Evolutionary conservation across 805 yeast genomes (phyloP), one percentile per base, ranked within the genome.

Genomic region (Saturnispora silvae): DNA sequence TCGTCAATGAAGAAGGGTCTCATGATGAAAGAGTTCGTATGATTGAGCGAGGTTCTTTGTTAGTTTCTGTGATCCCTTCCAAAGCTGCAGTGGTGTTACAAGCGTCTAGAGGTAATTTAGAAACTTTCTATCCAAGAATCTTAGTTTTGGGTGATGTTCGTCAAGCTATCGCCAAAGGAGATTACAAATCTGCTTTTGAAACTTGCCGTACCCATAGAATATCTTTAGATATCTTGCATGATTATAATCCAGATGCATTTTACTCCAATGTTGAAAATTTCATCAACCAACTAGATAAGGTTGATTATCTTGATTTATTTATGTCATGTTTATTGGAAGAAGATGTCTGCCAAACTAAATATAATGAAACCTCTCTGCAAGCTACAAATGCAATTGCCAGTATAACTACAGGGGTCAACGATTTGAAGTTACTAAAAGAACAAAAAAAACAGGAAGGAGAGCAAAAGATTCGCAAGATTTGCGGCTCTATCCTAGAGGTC

Each of bases 51-150:
- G 97, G 98, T 1, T 85, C 96, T 0, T 49, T 81, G n/a, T 59
- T 92, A 33, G 84, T 89, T 0, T 66, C 86, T 28, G 74, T 75
- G 2, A 79, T 86, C 50, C 96, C 96, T 1, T 74, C 89, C 0
- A 80, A 74, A 38, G 77, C 86, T 40, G 70, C 87, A 1, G 86
- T 94, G 15, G 76, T 84, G 4, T 64, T 92, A 37, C 96, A 92
- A 57, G 96, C 96, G 4, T 94, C 94, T 41, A 72, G 99, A 55
- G 99, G 99, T 43, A 92, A 92, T 51, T 63, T 92, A 47, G 99
- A 92, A 57, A 86, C 97, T 0, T 81, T 92, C 15, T 78, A 75
- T 51, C 98, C 99, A 11, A 70, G 98, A 56, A 81, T 92, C 32
- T 77, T 92, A 81, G 94, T 89, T 3, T 62, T 92, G 28, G 70